A percentile compares a stretch with the other conserved stretches of the same genome.
phyloP scores from a whole-genome alignment of 371 early-diverging fungal species.

The Mucor mucedo region DNA sequence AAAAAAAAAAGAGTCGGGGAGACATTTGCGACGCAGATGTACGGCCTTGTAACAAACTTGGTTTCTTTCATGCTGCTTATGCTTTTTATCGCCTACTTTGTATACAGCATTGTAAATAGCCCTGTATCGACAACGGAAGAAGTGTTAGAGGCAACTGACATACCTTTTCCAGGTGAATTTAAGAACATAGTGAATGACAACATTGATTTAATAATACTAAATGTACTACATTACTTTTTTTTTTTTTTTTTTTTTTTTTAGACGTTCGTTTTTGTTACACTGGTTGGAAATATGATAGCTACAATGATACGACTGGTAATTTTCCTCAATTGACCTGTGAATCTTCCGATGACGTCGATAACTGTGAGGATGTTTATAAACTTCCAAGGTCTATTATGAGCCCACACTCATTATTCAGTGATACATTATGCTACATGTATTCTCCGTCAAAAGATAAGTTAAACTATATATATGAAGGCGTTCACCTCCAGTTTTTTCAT shows the following conservation, averaged over 20 bases:
- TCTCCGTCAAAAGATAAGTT: too few species aligned
- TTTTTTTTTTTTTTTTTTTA: neutral
- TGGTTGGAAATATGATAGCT: neutral
- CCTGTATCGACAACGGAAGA: neutral
- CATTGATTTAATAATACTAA: neutral
- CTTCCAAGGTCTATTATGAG: too few species aligned
- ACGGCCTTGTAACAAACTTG: neutral
- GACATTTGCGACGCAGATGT: neutral
- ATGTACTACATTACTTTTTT: neutral
- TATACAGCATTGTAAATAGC: neutral
- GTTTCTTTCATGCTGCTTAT: neutral
- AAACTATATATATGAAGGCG: too few species aligned
- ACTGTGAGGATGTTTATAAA: too few species aligned
- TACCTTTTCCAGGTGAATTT: neutral
- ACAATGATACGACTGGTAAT: neutral
- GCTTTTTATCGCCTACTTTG: neutral
- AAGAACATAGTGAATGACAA: too few species aligned
- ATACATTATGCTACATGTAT: too few species aligned
- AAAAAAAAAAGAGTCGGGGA: neutral
- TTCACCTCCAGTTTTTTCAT: too few species aligned
- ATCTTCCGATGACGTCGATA: neutral
- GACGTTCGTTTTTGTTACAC: neutral
- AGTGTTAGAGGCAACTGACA: neutral
- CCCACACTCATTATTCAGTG: too few species aligned
- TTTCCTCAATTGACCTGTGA: neutral